Evolutionary conservation across 495 filamentous ascomycete genomes (phyloP).

Genomic region (Trichoderma reesei): DNA sequence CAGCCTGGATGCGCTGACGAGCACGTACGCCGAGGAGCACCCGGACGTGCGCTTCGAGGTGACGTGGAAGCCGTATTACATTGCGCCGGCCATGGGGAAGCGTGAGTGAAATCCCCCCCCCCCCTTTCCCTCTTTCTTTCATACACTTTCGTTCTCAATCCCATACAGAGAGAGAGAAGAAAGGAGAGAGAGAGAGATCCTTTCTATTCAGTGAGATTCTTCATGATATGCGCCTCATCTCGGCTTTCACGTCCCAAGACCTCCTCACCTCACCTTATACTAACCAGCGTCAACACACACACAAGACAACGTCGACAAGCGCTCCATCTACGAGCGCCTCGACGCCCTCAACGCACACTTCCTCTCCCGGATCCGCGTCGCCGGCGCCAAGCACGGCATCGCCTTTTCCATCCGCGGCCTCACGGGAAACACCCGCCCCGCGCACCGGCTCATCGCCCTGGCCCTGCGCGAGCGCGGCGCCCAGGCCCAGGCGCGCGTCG

Average conservation of each 20-base stretch:
- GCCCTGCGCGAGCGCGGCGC: slow-evolving; percentile 44
- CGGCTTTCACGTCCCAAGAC: too few species aligned
- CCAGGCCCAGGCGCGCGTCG: slow-evolving; percentile 45
- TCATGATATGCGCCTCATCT: too few species aligned
- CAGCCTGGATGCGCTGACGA: slow-evolving; percentile 59
- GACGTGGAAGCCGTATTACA: slow-evolving; percentile 67
- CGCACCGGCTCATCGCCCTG: slow-evolving; percentile 66
- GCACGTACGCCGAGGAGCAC: slow-evolving; percentile 43
- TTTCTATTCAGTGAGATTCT: too few species aligned
- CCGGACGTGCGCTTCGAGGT: slow-evolving; percentile 54
- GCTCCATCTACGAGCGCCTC: slow-evolving; percentile 14
- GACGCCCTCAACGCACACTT: slow-evolving; percentile 11
- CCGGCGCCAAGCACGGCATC: slow-evolving; percentile 40
- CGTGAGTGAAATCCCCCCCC: neutral
- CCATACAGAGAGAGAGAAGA: too few species aligned
- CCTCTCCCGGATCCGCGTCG: slow-evolving; percentile 14
- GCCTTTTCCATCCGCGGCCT: slow-evolving; percentile 60
- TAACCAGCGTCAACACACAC: neutral
- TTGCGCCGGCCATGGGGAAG: slow-evolving; percentile 50
- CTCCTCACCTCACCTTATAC: too few species aligned
- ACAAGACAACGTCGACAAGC: slow-evolving; percentile 14
- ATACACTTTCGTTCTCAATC: neutral
- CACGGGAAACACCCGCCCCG: slow-evolving; percentile 64
- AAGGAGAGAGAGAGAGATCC: too few species aligned
- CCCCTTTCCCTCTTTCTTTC: neutral